Percentiles rank a stretch among this genome's conserved stretches.
Evolutionary conservation across 1,284 basidiomycete genomes (phyloP).

Genomic region (Melampsora larici-populina): DNA sequence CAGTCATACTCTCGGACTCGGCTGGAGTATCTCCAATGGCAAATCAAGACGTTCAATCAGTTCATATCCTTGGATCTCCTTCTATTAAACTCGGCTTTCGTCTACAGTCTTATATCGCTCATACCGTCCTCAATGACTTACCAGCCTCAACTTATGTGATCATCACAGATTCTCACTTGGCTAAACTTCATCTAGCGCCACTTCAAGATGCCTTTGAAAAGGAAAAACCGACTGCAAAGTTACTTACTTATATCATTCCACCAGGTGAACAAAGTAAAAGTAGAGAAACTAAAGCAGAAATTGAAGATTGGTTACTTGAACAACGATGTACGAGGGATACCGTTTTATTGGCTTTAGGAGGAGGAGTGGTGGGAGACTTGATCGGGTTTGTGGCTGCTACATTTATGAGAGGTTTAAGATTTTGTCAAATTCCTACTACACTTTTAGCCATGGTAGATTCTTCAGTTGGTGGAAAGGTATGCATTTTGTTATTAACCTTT

Average conservation of each 20-base stretch:
- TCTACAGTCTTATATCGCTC: constrained; percentile 72
- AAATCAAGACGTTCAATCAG: constrained; percentile 54
- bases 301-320: constrained; percentile 88
- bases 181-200: constrained; percentile 67
- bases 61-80: constrained; percentile 80
- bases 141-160: constrained; percentile 86
- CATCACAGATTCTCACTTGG: constrained; percentile 87
- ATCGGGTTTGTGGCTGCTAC: constrained; percentile 95
- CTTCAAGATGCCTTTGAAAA: constrained; percentile 68
- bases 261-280: constrained; percentile 93
- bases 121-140: constrained; percentile 67
- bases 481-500: constrained; percentile 7
- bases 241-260: constrained; percentile 54
- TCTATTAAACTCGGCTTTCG: constrained; percentile 90
- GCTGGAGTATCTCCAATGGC: not conserved
- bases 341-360: constrained; percentile 87
- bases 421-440: constrained; percentile 94
- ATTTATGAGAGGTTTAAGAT: constrained; percentile 88
- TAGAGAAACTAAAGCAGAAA: constrained; percentile 81
- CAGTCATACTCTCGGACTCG: not conserved
- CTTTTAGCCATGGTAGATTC: constrained; percentile 98
- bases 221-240: constrained; percentile 54
- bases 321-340: constrained; percentile 89
- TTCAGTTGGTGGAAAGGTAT: constrained; percentile 81
- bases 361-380: constrained; percentile 91